A percentile compares a stretch with the other conserved stretches of the same genome.
phyloP scores from a whole-genome alignment of 306 rosid genomes.

The Dalbergia oliveri region DNA sequence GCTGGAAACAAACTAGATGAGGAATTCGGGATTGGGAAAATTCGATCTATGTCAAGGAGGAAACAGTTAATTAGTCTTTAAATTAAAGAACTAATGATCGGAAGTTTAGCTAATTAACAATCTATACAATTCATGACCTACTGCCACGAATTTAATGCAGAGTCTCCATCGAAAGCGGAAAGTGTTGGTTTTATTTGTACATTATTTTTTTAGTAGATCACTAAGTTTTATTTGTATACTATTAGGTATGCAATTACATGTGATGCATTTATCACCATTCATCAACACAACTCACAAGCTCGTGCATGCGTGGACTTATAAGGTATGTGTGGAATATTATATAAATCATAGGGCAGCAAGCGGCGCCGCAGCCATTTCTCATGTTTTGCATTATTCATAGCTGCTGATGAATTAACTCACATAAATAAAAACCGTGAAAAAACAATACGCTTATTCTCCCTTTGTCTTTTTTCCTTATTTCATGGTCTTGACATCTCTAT shows the following conservation, averaged over 20 bases:
- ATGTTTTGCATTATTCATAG: conserved; percentile 32
- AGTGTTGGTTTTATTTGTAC: not conserved
- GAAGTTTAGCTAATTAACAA: not conserved
- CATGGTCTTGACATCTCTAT: not conserved
- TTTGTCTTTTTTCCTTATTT: not conserved
- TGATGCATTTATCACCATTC: conserved; percentile 44
- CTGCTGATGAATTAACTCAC: not conserved
- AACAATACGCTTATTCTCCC: too few species aligned
- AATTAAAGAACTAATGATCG: not conserved
- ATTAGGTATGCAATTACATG: conserved; percentile 36
- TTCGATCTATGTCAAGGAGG: not conserved
- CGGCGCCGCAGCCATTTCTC: conserved; percentile 60
- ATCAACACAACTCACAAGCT: conserved; percentile 47
- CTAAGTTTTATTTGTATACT: not conserved
- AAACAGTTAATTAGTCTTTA: not conserved
- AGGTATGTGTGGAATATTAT: not conserved
- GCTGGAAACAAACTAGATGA: not conserved
- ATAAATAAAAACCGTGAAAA: too few species aligned
- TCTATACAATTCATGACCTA: too few species aligned
- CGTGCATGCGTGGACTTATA: conserved; percentile 47
- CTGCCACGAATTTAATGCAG: conserved; percentile 19
- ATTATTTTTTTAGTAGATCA: too few species aligned
- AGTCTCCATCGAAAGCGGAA: conserved; percentile 26
- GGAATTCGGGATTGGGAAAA: not conserved
- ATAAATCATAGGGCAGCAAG: conserved; percentile 30